phyloP scores from a whole-genome alignment of 2,329 filamentous ascomycete species.

The Phyllachora maydis region DNA sequence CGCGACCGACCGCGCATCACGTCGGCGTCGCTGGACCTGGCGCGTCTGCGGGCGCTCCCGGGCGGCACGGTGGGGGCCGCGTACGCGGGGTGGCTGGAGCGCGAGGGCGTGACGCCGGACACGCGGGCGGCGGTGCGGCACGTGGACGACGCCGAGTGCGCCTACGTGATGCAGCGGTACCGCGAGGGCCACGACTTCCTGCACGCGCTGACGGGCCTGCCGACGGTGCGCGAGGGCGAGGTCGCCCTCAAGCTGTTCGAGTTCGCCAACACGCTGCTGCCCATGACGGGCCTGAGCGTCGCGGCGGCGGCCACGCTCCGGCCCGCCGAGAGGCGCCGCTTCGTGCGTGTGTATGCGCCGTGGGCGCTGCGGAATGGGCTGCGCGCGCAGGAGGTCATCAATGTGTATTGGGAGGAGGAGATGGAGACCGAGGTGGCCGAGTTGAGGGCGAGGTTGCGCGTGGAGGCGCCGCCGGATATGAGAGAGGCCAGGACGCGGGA shows the following conservation, averaged over 20 bases:
- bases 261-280: slow-evolving; percentile 81
- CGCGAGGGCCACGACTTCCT: slow-evolving; percentile 96
- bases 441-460: slow-evolving; percentile 53
- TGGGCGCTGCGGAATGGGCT: slow-evolving; percentile 82
- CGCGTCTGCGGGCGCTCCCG: slow-evolving; percentile 51
- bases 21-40: slow-evolving; percentile 46
- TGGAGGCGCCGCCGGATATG: slow-evolving; percentile 78
- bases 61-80: slow-evolving; percentile 56
- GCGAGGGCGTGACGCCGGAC: slow-evolving; percentile 83
- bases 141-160: slow-evolving; percentile 87
- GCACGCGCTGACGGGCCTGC: slow-evolving; percentile 80
- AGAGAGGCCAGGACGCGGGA: slow-evolving; percentile 54
- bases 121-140: slow-evolving; percentile 68
- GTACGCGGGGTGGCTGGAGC: slow-evolving; percentile 82
- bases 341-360: slow-evolving; percentile 59
- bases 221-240: slow-evolving; percentile 85
- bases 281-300: slow-evolving; percentile 82
- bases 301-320: slow-evolving; percentile 77
- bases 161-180: slow-evolving; percentile 97
- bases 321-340: slow-evolving; percentile 53
- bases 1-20: slow-evolving; percentile 77
- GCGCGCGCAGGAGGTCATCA: slow-evolving; percentile 61
- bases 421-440: slow-evolving; percentile 65
- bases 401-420: slow-evolving; percentile 96
- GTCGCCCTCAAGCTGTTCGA: slow-evolving; percentile 96